phyloP scores from a whole-genome alignment of 2,329 filamentous ascomycete genomes.

The Colletotrichum viniferum region DNA sequence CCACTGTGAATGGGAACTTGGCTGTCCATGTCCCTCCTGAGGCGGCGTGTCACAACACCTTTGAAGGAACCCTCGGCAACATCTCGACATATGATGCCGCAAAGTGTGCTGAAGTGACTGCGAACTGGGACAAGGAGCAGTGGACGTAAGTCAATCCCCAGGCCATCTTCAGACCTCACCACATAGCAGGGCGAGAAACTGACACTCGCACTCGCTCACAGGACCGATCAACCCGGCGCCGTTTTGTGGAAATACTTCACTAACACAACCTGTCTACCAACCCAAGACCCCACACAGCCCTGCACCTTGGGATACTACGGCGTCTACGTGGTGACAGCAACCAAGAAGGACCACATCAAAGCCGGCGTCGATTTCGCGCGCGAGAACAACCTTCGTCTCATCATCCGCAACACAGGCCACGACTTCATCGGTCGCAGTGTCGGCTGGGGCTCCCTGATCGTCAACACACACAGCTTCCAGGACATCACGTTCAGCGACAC shows the following conservation, averaged over 20 bases:
- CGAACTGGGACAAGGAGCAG: conserved; percentile 35
- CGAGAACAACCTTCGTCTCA: conserved; percentile 52
- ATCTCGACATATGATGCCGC: conserved; percentile 39
- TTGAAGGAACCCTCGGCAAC: neutral
- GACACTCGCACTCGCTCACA: conserved; percentile 18
- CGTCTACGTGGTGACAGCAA: conserved; percentile 33
- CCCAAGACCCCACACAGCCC: conserved; percentile 31
- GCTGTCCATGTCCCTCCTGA: conserved; percentile 54
- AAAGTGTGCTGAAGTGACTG: conserved; percentile 34
- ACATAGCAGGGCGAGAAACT: neutral
- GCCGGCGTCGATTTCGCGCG: conserved; percentile 34
- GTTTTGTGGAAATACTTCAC: conserved; percentile 45
- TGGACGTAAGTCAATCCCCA: conserved; percentile 38
- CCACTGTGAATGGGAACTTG: conserved; percentile 51
- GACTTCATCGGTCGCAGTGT: conserved; percentile 64
- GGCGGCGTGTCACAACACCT: conserved; percentile 43
- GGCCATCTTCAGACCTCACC: no score
- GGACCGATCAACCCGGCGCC: conserved; percentile 31
- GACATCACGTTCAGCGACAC: conserved; percentile 42
- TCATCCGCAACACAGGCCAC: conserved; percentile 63
- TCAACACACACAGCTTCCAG: conserved; percentile 63
- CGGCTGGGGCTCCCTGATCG: conserved; percentile 59
- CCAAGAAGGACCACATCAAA: conserved; percentile 27
- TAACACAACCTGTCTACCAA: conserved; percentile 44
- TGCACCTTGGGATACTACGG: conserved; percentile 45